phyloP scores from a whole-genome alignment of 768 basidiomycete genomes.

The Hypholoma sublateritium region DNA sequence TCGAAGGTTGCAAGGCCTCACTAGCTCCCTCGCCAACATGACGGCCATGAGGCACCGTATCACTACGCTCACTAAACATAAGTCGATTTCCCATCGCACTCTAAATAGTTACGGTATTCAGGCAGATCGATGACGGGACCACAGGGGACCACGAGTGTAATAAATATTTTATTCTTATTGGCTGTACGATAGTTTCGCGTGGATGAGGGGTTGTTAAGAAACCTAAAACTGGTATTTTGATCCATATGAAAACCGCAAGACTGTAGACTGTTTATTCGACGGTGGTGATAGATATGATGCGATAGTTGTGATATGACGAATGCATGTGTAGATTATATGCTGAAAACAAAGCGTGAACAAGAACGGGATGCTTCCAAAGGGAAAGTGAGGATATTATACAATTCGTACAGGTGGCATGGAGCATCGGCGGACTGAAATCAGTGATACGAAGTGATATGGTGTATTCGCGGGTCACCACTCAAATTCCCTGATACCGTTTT shows the following conservation, averaged over 20 bases:
- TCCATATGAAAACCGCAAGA: not conserved
- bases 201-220: not conserved
- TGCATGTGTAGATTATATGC: slow-evolving; percentile 8
- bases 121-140: too few relatives aligned
- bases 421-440: not conserved
- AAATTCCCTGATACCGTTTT: slow-evolving; percentile 32
- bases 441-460: too few relatives aligned
- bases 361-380: slow-evolving; percentile 3
- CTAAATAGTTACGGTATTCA: too few relatives aligned
- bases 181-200: not conserved
- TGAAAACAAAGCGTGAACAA: slow-evolving; percentile 6
- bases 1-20: too few relatives aligned
- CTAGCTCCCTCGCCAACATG: too few relatives aligned
- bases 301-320: slow-evolving; percentile 7
- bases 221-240: not conserved
- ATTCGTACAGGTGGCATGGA: slow-evolving; percentile 3
- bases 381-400: slow-evolving; percentile 7
- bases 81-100: too few relatives aligned
- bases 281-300: slow-evolving; percentile 3
- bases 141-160: not conserved
- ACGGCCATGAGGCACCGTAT: too few relatives aligned
- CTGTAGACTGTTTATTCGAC: slow-evolving; percentile 2
- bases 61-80: too few relatives aligned
- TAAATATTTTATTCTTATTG: slow-evolving; percentile 1
- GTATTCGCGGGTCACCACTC: slow-evolving; percentile 32